Percentiles rank a stretch among this genome's conserved stretches.
phyloP scores from a whole-genome alignment of 345 rosid genomes.

The Eucalyptus marginata region DNA sequence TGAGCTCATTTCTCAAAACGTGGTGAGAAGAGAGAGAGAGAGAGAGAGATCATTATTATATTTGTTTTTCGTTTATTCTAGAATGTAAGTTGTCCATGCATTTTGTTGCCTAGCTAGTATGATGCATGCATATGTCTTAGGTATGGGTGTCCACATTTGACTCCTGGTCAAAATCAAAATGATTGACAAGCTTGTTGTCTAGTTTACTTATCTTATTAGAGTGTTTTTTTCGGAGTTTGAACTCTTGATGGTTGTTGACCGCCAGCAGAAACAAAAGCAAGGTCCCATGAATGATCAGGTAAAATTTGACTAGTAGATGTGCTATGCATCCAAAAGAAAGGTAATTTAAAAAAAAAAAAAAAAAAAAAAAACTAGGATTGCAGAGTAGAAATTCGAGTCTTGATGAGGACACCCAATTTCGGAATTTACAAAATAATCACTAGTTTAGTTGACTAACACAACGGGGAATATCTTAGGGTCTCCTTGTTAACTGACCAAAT shows the following conservation, averaged over 20 bases:
- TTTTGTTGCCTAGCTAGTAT: not conserved
- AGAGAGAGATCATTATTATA: not conserved
- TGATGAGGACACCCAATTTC: not conserved
- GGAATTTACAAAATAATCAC: not conserved
- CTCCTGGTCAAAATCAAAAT: not conserved
- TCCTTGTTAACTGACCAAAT: too few relatives aligned
- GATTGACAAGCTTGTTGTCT: not conserved
- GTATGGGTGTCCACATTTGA: not conserved
- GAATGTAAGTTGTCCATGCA: not conserved
- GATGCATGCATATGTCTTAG: not conserved
- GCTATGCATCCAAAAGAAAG: not conserved
- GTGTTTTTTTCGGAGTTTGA: not conserved
- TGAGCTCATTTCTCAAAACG: not conserved
- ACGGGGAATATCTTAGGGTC: not conserved
- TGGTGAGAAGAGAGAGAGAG: not conserved
- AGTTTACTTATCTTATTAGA: not conserved
- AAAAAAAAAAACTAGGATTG: not conserved
- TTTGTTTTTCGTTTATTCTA: not conserved
- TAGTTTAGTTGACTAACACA: not conserved
- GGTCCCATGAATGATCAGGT: not conserved
- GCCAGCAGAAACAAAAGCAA: not conserved
- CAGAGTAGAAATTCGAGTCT: not conserved
- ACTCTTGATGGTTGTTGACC: not conserved
- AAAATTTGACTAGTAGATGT: not conserved
- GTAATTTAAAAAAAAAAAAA: not conserved